These are phyloP conservation scores for Gremmenia infestans DNA, from an alignment of 2,329 filamentous ascomycete genomes.

Conservation along the genomic window DNA sequence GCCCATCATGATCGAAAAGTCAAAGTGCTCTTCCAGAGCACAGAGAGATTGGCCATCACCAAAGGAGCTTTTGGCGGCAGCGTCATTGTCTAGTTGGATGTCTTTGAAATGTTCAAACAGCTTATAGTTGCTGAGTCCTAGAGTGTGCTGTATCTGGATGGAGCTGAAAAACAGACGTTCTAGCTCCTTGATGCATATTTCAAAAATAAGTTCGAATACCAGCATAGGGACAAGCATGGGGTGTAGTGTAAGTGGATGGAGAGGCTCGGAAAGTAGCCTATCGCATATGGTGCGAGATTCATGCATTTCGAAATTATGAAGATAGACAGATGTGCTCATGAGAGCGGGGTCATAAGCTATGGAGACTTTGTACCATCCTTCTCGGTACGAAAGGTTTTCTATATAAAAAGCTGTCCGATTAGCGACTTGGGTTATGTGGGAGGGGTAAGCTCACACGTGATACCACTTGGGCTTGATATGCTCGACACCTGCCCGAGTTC, in stretches of 20 bases:
- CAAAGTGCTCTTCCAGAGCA: background rate
- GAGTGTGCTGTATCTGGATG: background rate
- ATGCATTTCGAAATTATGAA: background rate
- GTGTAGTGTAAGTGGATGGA: background rate
- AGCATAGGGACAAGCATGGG: background rate
- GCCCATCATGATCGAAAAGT: background rate
- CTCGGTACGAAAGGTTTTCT: background rate
- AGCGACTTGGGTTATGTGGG: background rate
- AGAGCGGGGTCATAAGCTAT: background rate
- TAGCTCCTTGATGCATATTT: background rate
- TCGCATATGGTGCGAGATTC: background rate
- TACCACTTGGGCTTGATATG: background rate
- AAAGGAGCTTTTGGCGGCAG: background rate
- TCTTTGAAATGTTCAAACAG: background rate
- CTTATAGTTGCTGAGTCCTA: background rate
- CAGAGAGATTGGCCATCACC: background rate
- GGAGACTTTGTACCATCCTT: background rate
- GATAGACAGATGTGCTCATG: background rate
- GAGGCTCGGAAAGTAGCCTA: background rate
- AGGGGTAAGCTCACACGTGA: background rate
- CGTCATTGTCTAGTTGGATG: background rate
- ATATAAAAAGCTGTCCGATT: background rate
- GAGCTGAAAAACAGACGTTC: background rate
- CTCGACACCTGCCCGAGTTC: background rate
- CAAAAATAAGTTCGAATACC: background rate